Percentiles rank a stretch among this genome's conserved stretches.
These are phyloP conservation scores for Nitzschia palea DNA, from an alignment of 108 stramenopile species.

Conservation along the genomic window DNA sequence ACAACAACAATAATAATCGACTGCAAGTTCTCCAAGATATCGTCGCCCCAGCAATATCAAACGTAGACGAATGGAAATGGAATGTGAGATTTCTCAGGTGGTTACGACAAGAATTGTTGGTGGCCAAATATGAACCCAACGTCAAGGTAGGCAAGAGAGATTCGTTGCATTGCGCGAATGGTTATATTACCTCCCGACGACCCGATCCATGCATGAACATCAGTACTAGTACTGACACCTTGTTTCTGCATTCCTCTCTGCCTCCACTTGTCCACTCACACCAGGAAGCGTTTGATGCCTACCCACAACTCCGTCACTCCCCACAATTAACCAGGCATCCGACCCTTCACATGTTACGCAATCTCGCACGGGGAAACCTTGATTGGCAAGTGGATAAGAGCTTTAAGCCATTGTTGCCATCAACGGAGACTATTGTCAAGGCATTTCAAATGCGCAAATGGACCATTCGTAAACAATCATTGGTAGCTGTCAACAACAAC, in stretches of 20 bases:
- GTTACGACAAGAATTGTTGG: conserved; percentile 67
- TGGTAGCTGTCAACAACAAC: not conserved
- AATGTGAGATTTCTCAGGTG: conserved; percentile 63
- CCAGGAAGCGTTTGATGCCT: conserved; percentile 52
- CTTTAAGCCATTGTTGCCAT: conserved; percentile 35
- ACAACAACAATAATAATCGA: not conserved
- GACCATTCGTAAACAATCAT: conserved; percentile 39
- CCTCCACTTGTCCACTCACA: not conserved
- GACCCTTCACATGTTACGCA: conserved; percentile 10
- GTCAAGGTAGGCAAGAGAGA: conserved; percentile 31
- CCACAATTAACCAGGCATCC: conserved; percentile 24
- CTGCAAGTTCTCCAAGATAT: conserved; percentile 24
- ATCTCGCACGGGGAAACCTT: conserved; percentile 19
- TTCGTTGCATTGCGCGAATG: no score
- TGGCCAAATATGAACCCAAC: conserved; percentile 56
- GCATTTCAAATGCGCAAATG: conserved; percentile 71
- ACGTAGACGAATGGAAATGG: conserved; percentile 46
- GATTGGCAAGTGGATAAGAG: not conserved
- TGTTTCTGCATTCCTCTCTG: not conserved
- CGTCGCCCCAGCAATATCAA: no score
- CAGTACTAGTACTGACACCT: no score
- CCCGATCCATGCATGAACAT: no score
- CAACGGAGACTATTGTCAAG: conserved; percentile 39
- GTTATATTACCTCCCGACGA: no score
- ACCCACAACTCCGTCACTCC: conserved; percentile 42